These are phyloP conservation scores for Polyplosphaeria fusca DNA, from an alignment of 495 filamentous ascomycete genomes.

Conservation along the genomic window DNA sequence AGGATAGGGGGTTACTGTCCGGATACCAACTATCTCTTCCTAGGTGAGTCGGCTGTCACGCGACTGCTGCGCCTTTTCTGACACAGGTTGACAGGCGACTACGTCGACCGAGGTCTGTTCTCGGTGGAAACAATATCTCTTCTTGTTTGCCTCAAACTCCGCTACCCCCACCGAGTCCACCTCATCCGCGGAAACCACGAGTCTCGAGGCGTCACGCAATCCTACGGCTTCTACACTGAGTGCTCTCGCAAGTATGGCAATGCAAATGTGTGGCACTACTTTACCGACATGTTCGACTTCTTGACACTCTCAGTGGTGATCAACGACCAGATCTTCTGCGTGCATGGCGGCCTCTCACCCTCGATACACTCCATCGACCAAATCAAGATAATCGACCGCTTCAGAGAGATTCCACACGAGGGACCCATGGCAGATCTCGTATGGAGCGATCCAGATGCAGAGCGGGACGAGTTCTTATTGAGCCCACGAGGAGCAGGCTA, in stretches of 20 bases:
- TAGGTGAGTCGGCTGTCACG: constrained; percentile 58
- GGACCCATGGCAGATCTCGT: constrained; percentile 99
- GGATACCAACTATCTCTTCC: constrained; percentile 96
- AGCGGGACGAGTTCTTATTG: constrained; percentile 92
- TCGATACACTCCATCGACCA: constrained; percentile 98
- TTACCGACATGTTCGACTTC: constrained; percentile 99
- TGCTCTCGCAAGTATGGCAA: constrained; percentile 97
- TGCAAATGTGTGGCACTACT: constrained; percentile 98
- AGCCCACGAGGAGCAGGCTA: constrained; percentile 93
- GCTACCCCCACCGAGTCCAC: constrained; percentile 88
- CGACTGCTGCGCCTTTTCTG: not conserved
- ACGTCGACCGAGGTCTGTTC: constrained; percentile 95
- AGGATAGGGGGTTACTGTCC: constrained; percentile 95
- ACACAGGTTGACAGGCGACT: constrained; percentile 63
- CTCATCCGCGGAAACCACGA: constrained; percentile 97
- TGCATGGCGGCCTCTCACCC: constrained; percentile 91
- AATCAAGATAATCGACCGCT: constrained; percentile 98
- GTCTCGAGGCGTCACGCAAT: constrained; percentile 94
- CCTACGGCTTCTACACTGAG: constrained; percentile 98
- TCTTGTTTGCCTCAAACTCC: constrained; percentile 88
- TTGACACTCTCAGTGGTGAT: constrained; percentile 95
- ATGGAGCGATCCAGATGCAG: constrained; percentile 94
- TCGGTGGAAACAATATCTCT: constrained; percentile 96
- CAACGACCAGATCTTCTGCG: constrained; percentile 97
- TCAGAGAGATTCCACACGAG: constrained; percentile 96